phyloP scores from a whole-genome alignment of 2,329 filamentous ascomycete genomes.

The Sclerotinia subarctica region DNA sequence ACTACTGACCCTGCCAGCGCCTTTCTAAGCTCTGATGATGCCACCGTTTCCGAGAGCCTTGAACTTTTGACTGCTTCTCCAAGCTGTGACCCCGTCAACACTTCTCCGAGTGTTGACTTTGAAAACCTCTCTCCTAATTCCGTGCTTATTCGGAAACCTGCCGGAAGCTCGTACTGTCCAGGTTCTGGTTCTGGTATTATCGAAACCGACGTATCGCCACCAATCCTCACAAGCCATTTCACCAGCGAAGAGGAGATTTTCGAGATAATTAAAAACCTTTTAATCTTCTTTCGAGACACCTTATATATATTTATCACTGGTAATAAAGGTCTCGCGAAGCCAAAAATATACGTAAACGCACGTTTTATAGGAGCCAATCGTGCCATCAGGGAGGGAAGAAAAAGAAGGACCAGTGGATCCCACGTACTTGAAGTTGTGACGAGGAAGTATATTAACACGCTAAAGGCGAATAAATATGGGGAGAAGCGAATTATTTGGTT shows the following conservation, averaged over 20 bases:
- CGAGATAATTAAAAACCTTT: neutral
- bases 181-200: slow-evolving; percentile 4
- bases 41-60: neutral
- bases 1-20: neutral
- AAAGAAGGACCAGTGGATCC: neutral
- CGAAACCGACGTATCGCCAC: neutral
- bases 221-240: neutral
- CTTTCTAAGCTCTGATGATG: neutral
- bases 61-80: neutral
- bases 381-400: neutral
- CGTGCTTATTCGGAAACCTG: neutral
- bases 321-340: neutral
- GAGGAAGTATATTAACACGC: too few relatives aligned
- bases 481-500: neutral
- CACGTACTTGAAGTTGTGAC: neutral
- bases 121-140: neutral
- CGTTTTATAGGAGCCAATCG: neutral
- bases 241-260: neutral
- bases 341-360: neutral
- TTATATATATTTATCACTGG: neutral
- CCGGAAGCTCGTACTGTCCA: neutral
- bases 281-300: neutral
- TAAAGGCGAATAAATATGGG: neutral
- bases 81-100: neutral
- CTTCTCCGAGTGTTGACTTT: neutral